A percentile compares a stretch with the other conserved stretches of the same genome.
Conservation (phyloP, 176 grass and related monocot species). For the Puccinellia tenuiflora region DNA sequence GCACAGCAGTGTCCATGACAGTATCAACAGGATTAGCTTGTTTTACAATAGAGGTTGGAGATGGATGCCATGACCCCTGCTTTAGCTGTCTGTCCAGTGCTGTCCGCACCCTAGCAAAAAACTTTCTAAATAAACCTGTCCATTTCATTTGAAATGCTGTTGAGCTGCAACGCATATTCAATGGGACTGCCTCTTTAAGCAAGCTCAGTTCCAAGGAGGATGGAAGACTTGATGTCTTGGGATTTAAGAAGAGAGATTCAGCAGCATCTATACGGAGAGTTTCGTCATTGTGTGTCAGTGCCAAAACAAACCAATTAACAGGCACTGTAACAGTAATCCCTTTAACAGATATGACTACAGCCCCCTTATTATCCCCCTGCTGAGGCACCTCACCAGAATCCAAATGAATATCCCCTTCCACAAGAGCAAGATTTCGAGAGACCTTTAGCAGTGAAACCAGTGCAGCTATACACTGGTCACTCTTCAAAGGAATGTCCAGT, state of each 20-base stretch:
- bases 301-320: slow-evolving; percentile 81
- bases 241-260: slow-evolving; percentile 88
- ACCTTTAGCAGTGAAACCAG: slow-evolving; percentile 89
- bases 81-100: slow-evolving; percentile 93
- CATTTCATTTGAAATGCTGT: slow-evolving; percentile 99
- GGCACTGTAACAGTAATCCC: slow-evolving; percentile 76
- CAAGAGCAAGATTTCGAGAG: slow-evolving; percentile 71
- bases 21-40: slow-evolving; percentile 28
- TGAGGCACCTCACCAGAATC: slow-evolving; percentile 26
- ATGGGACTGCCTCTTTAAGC: slow-evolving; percentile 66
- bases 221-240: slow-evolving; percentile 92
- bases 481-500: slow-evolving; percentile 48
- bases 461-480: slow-evolving; percentile 83
- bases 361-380: slow-evolving; percentile 20
- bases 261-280: slow-evolving; percentile 87
- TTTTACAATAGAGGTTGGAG: slow-evolving; percentile 19
- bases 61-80: slow-evolving; percentile 62
- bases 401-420: slow-evolving; percentile 92
- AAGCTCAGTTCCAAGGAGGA: slow-evolving; percentile 88
- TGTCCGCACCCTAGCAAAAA: slow-evolving; percentile 91
- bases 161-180: slow-evolving; percentile 97
- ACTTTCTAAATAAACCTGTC: slow-evolving; percentile 86
- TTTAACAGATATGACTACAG: slow-evolving; percentile 70
- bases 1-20: slow-evolving; percentile 6
- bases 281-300: slow-evolving; percentile 88